These are phyloP conservation scores for Sugiyamaella sp. DNA, from an alignment of 1,139 yeast genomes.

Conservation along the genomic window DNA sequence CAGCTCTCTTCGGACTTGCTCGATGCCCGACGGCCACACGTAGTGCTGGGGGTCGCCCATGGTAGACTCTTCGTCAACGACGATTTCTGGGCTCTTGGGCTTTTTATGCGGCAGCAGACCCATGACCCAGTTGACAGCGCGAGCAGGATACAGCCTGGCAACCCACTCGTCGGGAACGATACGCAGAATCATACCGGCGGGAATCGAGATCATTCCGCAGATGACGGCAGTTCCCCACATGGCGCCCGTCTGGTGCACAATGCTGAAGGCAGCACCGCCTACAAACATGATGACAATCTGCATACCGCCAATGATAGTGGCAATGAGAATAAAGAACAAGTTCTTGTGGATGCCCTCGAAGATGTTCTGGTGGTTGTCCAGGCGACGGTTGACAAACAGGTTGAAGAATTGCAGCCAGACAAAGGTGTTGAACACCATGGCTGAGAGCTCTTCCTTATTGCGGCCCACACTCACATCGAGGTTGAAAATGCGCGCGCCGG, in stretches of 20 bases:
- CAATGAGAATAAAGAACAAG: slow-evolving; percentile 75
- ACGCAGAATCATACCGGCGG: slow-evolving; percentile 75
- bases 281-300: slow-evolving; percentile 93
- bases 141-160: slow-evolving; percentile 65
- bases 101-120: slow-evolving; percentile 9
- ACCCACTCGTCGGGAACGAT: slow-evolving; percentile 84
- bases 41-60: slow-evolving; percentile 27
- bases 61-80: slow-evolving; percentile 34
- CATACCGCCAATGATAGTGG: slow-evolving; percentile 72
- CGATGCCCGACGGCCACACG: slow-evolving; percentile 47
- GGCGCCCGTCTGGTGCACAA: slow-evolving; percentile 73
- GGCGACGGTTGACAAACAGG: slow-evolving; percentile 83
- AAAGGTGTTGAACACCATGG: slow-evolving; percentile 92
- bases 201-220: slow-evolving; percentile 82
- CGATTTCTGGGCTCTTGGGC: slow-evolving; percentile 23
- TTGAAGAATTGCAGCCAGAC: slow-evolving; percentile 98
- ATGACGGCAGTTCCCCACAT: slow-evolving; percentile 90
- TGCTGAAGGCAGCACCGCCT: slow-evolving; percentile 94
- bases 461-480: slow-evolving; percentile 34
- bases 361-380: slow-evolving; percentile 89
- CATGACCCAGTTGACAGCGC: slow-evolving; percentile 43
- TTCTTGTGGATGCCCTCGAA: slow-evolving; percentile 80
- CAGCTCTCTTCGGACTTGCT: slow-evolving; percentile 46
- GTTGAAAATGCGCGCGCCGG: slow-evolving; percentile 57
- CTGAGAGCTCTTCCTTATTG: slow-evolving; percentile 63